A percentile compares a stretch with the other conserved stretches of the same genome.
Evolutionary conservation across 768 basidiomycete species (phyloP).

Genomic region (Leucocoprinus sp.): DNA sequence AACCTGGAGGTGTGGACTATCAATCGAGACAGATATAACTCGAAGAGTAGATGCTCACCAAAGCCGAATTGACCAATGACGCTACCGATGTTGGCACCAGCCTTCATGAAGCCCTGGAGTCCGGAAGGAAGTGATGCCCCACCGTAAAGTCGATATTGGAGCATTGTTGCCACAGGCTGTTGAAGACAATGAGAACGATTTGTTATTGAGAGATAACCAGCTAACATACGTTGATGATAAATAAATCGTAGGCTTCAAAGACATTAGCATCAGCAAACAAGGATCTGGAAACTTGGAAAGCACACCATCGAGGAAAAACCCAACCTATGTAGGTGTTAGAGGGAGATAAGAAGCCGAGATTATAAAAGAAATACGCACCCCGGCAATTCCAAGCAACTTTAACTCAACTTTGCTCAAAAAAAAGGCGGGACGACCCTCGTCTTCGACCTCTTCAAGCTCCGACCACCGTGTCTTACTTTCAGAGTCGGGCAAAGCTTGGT

Average conservation of each 20-base stretch:
- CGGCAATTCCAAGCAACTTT: slow-evolving; percentile 55
- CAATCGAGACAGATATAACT: background rate
- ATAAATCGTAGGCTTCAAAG: slow-evolving; percentile 56
- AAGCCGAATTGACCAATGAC: slow-evolving; percentile 64
- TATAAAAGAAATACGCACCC: slow-evolving; percentile 28
- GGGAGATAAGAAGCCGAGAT: background rate
- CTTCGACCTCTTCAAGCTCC: slow-evolving; percentile 20
- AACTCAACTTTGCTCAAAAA: slow-evolving; percentile 35
- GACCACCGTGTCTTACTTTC: slow-evolving; percentile 4
- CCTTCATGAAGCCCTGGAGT: slow-evolving; percentile 55
- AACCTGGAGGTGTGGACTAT: slow-evolving; percentile 30
- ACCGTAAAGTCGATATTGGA: slow-evolving; percentile 55
- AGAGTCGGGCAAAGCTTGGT: background rate
- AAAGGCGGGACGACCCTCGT: slow-evolving; percentile 20
- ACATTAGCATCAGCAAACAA: background rate
- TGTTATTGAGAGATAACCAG: background rate
- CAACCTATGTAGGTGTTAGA: slow-evolving; percentile 32
- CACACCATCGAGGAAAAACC: slow-evolving; percentile 64
- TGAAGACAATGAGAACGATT: background rate
- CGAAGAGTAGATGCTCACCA: slow-evolving; percentile 28
- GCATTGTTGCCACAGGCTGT: slow-evolving; percentile 60
- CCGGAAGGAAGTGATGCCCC: slow-evolving; percentile 42
- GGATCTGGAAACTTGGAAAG: background rate
- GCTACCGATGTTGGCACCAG: slow-evolving; percentile 62
- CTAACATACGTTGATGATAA: slow-evolving; percentile 58